Percentiles rank a stretch among this genome's conserved stretches.
phyloP scores from a whole-genome alignment of 768 basidiomycete species.

The Lyophyllum semitale region DNA sequence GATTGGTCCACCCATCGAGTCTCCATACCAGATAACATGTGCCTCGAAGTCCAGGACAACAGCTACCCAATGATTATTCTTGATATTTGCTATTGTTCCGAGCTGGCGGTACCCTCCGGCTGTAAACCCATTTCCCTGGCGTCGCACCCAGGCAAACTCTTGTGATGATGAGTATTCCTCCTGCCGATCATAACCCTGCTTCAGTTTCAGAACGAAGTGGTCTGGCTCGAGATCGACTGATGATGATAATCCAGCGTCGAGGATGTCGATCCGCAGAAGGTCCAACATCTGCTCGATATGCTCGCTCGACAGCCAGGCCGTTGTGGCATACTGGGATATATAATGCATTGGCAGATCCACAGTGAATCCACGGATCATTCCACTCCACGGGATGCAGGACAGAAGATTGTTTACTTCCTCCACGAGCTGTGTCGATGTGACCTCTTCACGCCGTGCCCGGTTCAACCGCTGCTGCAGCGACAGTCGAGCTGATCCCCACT shows the following conservation, averaged over 20 bases:
- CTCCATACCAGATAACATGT: conserved; percentile 13
- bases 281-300: conserved; percentile 23
- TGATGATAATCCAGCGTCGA: neutral
- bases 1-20: conserved; percentile 15
- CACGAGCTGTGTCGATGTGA: neutral
- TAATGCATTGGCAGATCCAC: conserved; percentile 2
- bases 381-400: conserved; percentile 12
- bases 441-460: neutral
- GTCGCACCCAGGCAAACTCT: conserved; percentile 3
- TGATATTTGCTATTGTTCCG: conserved; percentile 12
- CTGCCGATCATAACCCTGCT: neutral
- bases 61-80: too few relatives aligned
- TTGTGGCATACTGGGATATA: conserved; percentile 16
- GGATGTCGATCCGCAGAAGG: conserved; percentile 13
- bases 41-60: conserved; percentile 17
- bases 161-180: neutral
- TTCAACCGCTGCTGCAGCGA: neutral
- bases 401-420: neutral
- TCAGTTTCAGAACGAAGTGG: conserved; percentile 3
- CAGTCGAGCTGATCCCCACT: neutral
- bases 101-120: conserved; percentile 4
- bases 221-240: conserved; percentile 3
- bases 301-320: conserved; percentile 17
- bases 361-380: conserved; percentile 12
- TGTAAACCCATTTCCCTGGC: conserved; percentile 7